Conservation (phyloP, 2,329 filamentous ascomycete genomes). For the Fusarium nodosum region DNA sequence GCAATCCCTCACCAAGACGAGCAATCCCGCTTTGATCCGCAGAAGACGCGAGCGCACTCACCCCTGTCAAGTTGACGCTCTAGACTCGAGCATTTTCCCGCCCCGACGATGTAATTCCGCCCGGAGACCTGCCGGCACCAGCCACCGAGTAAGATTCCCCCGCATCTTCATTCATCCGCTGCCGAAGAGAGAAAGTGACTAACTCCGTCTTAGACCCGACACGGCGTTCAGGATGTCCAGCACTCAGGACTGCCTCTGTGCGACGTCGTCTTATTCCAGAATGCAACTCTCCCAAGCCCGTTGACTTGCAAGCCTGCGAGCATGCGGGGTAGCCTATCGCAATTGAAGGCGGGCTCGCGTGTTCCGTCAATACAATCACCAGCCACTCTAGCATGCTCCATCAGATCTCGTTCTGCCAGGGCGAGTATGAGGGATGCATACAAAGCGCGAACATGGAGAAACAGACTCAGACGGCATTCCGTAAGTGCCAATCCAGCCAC, state of each 20-base stretch:
- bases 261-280: slow-evolving; percentile 24
- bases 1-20: slow-evolving; percentile 13
- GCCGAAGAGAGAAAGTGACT: not conserved
- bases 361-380: slow-evolving; percentile 10
- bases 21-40: slow-evolving; percentile 4
- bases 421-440: slow-evolving; percentile 17
- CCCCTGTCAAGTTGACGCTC: slow-evolving; percentile 2
- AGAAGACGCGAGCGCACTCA: slow-evolving; percentile 17
- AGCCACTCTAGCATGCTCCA: slow-evolving; percentile 6
- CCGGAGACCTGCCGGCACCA: not conserved
- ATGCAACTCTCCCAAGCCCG: slow-evolving; percentile 9
- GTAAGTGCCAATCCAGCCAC: slow-evolving; percentile 3
- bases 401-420: slow-evolving; percentile 9
- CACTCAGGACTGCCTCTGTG: slow-evolving; percentile 15
- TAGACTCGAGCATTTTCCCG: slow-evolving; percentile 25
- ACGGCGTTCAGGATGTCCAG: slow-evolving; percentile 13
- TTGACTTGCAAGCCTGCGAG: slow-evolving; percentile 5
- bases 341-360: slow-evolving; percentile 6
- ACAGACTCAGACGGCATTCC: slow-evolving; percentile 20
- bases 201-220: slow-evolving; percentile 13
- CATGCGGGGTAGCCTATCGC: not conserved
- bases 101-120: slow-evolving; percentile 24
- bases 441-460: slow-evolving; percentile 31
- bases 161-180: slow-evolving; percentile 20
- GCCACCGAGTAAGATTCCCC: slow-evolving; percentile 11